Evolutionary conservation across 805 yeast species (phyloP), one percentile per base, ranked within the genome.

Genomic region (Saturnispora saitoi): DNA sequence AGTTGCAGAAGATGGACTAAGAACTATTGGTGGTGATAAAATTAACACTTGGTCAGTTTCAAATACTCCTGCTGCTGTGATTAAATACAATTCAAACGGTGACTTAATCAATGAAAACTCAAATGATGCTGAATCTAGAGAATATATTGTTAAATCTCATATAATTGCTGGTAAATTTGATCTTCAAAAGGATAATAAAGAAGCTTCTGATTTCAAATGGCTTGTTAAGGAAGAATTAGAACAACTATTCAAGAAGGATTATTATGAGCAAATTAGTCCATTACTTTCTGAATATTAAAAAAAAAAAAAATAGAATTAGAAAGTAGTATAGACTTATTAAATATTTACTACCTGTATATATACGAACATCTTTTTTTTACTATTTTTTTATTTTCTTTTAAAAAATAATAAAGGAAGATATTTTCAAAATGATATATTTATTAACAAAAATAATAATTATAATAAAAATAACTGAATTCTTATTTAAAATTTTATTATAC

Each of bases 31-130:
- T 17, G 95, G 96, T 30, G 77, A 72, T 10, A 64, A 73, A 48
- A 77, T 93, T 62, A 85, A 88, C 67, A 83, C 88, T 40, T 91
- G 95, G 86, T 78, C 85, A 19, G 95, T 93, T n/a, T 88, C 98
- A 22, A 79, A 78, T 49, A 84, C 84, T 4, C 98, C 99, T 37
- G 83, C 90, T 38, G 89, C 82, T 40, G 79, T 83, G 1, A 60
- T 83, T 53, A 71, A 77, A 55, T 73, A 70, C 52, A 26, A 48
- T 32, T 44, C 56, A 12, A 60, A 61, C 31, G 59, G 59, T 30
- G 61, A 65, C 12, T 43, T 58, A 26, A 19, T 19, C 14, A 39
- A 42, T 17, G 51, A 34, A 22, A 48, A 49, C 4, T 24, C 57
- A 2, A 62, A 55, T 10, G 57, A 51, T 3, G 58, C 58, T 1